phyloP scores from a whole-genome alignment of 768 basidiomycete species.

The Serendipita vermifera region DNA sequence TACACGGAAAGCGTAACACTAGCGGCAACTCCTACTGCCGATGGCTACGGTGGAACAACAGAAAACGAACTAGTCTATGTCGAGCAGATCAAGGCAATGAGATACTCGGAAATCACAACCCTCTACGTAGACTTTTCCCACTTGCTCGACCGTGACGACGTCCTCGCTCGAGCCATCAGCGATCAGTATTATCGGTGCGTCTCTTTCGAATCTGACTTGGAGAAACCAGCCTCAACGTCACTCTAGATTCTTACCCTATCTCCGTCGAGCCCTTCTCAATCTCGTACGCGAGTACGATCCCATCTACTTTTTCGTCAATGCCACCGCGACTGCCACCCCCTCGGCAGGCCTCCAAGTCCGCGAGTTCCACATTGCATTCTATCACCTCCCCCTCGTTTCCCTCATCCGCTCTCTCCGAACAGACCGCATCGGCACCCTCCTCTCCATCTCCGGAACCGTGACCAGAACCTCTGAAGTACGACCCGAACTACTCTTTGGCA shows the following conservation, averaged over 20 bases:
- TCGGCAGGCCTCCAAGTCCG: conserved; percentile 81
- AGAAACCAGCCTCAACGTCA: background rate
- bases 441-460: conserved; percentile 94
- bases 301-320: conserved; percentile 89
- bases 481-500: conserved; percentile 86
- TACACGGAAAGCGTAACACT: conserved; percentile 73
- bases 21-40: conserved; percentile 59
- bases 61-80: conserved; percentile 69
- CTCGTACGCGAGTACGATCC: conserved; percentile 83
- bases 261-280: conserved; percentile 80
- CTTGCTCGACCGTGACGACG: conserved; percentile 78
- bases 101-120: conserved; percentile 85
- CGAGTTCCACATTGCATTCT: conserved; percentile 92
- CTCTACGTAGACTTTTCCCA: conserved; percentile 95
- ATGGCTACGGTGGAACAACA: conserved; percentile 32
- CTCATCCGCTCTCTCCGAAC: conserved; percentile 90
- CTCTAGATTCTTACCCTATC: conserved; percentile 69
- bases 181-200: conserved; percentile 78
- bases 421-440: conserved; percentile 84
- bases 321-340: conserved; percentile 73
- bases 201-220: background rate
- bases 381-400: conserved; percentile 83
- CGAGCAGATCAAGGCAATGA: conserved; percentile 90
- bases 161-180: conserved; percentile 85
- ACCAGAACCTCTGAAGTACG: conserved; percentile 95